phyloP scores from a whole-genome alignment of 1,284 basidiomycete genomes.

The Naganishia cerealis region DNA sequence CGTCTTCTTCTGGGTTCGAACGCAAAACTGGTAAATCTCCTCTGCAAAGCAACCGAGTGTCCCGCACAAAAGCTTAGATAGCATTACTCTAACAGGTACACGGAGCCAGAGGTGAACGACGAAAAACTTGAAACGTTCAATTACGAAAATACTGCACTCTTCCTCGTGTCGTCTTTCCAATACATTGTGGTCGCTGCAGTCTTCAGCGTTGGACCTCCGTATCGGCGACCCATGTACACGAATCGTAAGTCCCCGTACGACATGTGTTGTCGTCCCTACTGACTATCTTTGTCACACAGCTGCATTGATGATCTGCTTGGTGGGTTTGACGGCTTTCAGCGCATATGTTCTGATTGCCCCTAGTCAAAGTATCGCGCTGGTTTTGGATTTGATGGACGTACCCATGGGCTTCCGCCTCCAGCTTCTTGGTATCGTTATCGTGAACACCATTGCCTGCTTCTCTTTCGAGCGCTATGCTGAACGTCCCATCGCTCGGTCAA shows the following conservation, averaged over 20 bases:
- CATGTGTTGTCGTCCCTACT: conserved; percentile 2
- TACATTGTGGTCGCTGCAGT: conserved; percentile 95
- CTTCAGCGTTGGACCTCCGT: conserved; percentile 96
- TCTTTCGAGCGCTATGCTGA: conserved; percentile 78
- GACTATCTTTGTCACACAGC: conserved; percentile 55
- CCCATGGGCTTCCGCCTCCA: conserved; percentile 69
- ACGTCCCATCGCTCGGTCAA: conserved; percentile 61
- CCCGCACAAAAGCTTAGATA: neutral
- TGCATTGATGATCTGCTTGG: conserved; percentile 73
- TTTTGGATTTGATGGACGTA: conserved; percentile 78
- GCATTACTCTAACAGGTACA: conserved; percentile 51
- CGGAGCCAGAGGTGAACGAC: conserved; percentile 63
- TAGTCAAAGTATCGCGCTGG: conserved; percentile 61
- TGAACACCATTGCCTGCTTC: conserved; percentile 74
- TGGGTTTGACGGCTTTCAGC: conserved; percentile 68
- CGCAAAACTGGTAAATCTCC: conserved; percentile 69
- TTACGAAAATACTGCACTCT: conserved; percentile 89
- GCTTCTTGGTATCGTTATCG: conserved; percentile 67
- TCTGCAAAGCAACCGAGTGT: neutral
- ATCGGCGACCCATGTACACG: conserved; percentile 89
- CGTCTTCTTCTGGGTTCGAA: conserved; percentile 83
- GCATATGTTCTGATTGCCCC: conserved; percentile 72
- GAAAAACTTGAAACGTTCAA: conserved; percentile 85
- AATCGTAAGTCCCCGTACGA: conserved; percentile 65
- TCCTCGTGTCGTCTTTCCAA: conserved; percentile 95